Conservation (phyloP, 257 asterid species). For the Salvia miltiorrhiza region DNA sequence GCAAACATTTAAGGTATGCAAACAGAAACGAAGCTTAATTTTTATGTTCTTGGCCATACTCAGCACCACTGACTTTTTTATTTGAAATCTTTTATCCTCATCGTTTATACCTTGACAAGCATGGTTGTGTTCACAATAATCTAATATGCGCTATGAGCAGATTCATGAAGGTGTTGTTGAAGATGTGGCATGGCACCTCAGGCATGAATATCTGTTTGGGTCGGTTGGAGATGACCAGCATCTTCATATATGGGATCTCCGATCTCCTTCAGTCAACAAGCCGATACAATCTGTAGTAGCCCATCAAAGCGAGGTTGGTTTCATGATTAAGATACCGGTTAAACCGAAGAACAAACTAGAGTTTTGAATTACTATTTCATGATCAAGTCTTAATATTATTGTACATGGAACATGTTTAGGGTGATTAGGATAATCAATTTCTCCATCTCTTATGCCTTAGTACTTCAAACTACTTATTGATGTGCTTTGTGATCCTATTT, state of each 20-base stretch:
- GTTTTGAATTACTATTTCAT: background rate
- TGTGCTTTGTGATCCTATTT: background rate
- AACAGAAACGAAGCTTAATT: background rate
- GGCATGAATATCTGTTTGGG: slow-evolving; percentile 94
- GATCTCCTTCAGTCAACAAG: slow-evolving; percentile 61
- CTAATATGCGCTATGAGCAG: no score
- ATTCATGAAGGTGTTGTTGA: slow-evolving; percentile 94
- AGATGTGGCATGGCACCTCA: slow-evolving; percentile 96
- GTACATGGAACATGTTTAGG: background rate
- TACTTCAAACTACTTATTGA: background rate
- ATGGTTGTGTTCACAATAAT: no score
- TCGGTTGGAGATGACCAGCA: slow-evolving; percentile 95
- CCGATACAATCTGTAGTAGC: slow-evolving; percentile 92
- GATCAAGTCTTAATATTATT: background rate
- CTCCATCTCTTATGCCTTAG: background rate
- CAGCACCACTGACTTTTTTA: background rate
- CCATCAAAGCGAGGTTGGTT: slow-evolving; percentile 85
- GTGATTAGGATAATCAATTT: background rate
- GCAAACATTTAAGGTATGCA: slow-evolving; percentile 78
- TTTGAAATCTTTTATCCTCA: background rate
- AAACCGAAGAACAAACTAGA: background rate
- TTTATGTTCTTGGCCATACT: background rate
- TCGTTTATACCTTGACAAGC: no score
- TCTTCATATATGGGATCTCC: slow-evolving; percentile 83
- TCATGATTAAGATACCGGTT: slow-evolving; percentile 1